Evolutionary conservation across 2,329 filamentous ascomycete species (phyloP), one percentile per base, ranked within the genome.

Genomic region (Zymoseptoria brevis): DNA sequence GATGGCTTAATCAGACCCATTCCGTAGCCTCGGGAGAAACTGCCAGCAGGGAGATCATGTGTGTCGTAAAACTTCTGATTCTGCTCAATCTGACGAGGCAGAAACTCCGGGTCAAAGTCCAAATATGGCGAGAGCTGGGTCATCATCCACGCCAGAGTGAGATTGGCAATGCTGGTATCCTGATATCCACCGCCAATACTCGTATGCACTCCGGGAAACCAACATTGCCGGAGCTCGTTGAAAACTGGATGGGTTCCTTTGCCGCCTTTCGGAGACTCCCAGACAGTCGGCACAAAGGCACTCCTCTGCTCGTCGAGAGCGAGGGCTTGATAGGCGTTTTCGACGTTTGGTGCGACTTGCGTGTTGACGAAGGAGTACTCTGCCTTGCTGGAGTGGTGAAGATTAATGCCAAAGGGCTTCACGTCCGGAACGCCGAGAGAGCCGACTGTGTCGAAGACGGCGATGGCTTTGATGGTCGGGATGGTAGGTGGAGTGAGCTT

Each of bases 81-180:
- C 50, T 72, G 65, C 21, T 75, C 72, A 22, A 76, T 73, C 54
- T 77, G 74, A 56, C 75, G 71, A 6, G 75, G 70, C 8, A 79
- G 57, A 59, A 76, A 78, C 22, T 74, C 71, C 3, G 72, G 68
- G 51, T 76, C 68, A 62, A 79, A 73, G 50, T 77, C 75, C 60
- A 76, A 64, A 50, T 75, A 75, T 3, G 71, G 69, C 49, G 73
- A 69, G 30, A 80, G 62, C 60, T 81, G 77, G 24, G 75, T 73
- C 66, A 81, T 79, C 80, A 82, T 82, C 79, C 80, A 82, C 6
- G 79, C 80, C 2, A 82, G 66, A 3, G 77, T 75, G 41, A 81
- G 79, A 57, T 81, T 75, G n/a, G 76, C 72, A 30, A 78, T 71
- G 16, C 77, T 72, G 53, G 72, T 70, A 55, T 77, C 75, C 49